Percentiles rank a stretch among this genome's conserved stretches.
These are phyloP conservation scores for Saturnispora sekii DNA, from an alignment of 805 yeast species.

Conservation along the genomic window DNA sequence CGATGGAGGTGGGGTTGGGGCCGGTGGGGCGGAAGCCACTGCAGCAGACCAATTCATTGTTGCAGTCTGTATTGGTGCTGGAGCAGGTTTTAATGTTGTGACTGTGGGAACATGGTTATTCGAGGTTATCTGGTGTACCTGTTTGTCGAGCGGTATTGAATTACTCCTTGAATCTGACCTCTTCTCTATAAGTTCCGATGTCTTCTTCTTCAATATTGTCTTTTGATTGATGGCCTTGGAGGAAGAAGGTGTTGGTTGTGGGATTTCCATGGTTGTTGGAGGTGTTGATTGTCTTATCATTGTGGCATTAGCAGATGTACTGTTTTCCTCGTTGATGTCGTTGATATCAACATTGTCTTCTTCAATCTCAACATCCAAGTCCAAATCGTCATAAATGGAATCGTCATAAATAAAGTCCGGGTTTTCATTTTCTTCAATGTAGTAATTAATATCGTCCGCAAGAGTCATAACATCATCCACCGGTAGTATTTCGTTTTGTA, in stretches of 20 bases:
- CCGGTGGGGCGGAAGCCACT: slow-evolving; percentile 17
- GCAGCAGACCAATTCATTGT: slow-evolving; percentile 29
- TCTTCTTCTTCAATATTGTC: neutral
- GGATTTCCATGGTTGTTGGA: slow-evolving; percentile 9
- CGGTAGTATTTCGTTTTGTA: slow-evolving; percentile 71
- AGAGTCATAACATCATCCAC: slow-evolving; percentile 67
- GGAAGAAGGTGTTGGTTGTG: slow-evolving; percentile 6
- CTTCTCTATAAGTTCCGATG: slow-evolving; percentile 2
- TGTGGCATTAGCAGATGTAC: slow-evolving; percentile 6
- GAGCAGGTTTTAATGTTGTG: slow-evolving; percentile 28
- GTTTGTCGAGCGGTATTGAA: slow-evolving; percentile 9
- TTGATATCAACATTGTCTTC: slow-evolving; percentile 22
- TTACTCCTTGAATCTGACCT: slow-evolving; percentile 7
- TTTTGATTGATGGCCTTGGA: neutral
- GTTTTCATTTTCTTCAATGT: slow-evolving; percentile 87
- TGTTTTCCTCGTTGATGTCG: slow-evolving; percentile 14
- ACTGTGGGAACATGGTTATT: slow-evolving; percentile 15
- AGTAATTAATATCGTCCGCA: slow-evolving; percentile 85
- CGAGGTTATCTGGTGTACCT: slow-evolving; percentile 14
- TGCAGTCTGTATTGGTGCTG: slow-evolving; percentile 26
- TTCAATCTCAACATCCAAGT: slow-evolving; percentile 42
- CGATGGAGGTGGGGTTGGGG: slow-evolving; percentile 6
- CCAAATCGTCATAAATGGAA: slow-evolving; percentile 82
- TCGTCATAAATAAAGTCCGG: slow-evolving; percentile 94
- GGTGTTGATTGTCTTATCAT: slow-evolving; percentile 4